A percentile compares a stretch with the other conserved stretches of the same genome.
phyloP scores from a whole-genome alignment of 768 basidiomycete species.

The Hygrocybe coccinea region DNA sequence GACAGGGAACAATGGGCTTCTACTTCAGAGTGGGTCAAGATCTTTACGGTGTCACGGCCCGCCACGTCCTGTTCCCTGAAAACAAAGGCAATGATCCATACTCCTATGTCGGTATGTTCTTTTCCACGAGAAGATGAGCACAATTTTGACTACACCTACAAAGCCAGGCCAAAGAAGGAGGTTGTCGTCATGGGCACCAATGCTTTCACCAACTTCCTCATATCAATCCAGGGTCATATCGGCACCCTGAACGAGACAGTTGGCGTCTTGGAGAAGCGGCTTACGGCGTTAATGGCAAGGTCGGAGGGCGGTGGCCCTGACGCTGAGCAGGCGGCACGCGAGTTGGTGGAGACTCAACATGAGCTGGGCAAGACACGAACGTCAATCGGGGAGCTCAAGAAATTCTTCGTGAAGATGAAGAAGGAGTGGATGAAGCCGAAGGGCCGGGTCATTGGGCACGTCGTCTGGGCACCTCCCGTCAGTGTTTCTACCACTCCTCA shows the following conservation, averaged over 20 bases:
- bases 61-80: constrained; percentile 29
- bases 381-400: too few relatives aligned
- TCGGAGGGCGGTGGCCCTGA: too few relatives aligned
- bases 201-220: not conserved
- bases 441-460: too few relatives aligned
- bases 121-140: constrained; percentile 25
- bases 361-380: too few relatives aligned
- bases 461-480: constrained; percentile 5
- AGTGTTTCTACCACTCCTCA: constrained; percentile 1
- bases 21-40: constrained; percentile 29
- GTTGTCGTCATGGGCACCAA: not conserved
- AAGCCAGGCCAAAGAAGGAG: constrained; percentile 24
- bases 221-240: not conserved
- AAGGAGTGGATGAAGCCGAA: too few relatives aligned
- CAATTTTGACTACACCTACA: constrained; percentile 26
- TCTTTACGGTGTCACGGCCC: constrained; percentile 33
- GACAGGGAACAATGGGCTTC: constrained; percentile 36
- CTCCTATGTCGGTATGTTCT: constrained; percentile 27
- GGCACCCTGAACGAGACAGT: not conserved
- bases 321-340: too few relatives aligned
- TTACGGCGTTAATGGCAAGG: too few relatives aligned
- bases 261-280: not conserved
- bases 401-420: too few relatives aligned
- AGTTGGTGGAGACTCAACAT: too few relatives aligned
- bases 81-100: constrained; percentile 25